Evolutionary conservation across 148 eudicot genomes (phyloP), one percentile per base, ranked within the genome.

Genomic region (Rhododendron williamsianum): DNA sequence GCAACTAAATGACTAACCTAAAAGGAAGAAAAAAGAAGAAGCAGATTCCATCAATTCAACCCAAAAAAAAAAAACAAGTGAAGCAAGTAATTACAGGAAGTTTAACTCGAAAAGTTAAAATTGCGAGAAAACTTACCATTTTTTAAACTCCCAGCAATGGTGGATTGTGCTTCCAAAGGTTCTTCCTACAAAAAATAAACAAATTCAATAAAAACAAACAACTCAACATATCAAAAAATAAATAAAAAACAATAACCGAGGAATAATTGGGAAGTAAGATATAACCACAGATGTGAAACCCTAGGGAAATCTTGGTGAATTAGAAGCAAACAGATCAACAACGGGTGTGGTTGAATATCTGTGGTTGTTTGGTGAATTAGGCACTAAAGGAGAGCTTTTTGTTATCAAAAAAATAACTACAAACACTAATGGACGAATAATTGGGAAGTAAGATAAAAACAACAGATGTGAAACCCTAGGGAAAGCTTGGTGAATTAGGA

Each of bases 91-190:
- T 19, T 13, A 13, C 7, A 3, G 16, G 25, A 45, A n/a, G 9
- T 45, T 27, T 11, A 27, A 46, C 69, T 18, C 33, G 27, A 72
- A 21, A 33, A 36, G 46, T 21, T 25, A 36, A 13, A 73, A 49
- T 74, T 36, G 85, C 8, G 16, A 73, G 7, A 21, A 27, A 52
- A 60, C 81, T 51, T 35, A 76, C 86, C 86, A 84, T 84, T 0
- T 84, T 13, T 52, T 7, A 2, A 84, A 27, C 80, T 65, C 30
- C 60, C 51, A 71, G 43, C 25, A 71, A 4, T 10, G 85, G 27
- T 36, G 52, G 30, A 60, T 71, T 41, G 63, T 9, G 46, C 58
- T 18, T 76, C 86, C 33, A 2, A 30, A 46, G 18, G 11, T 8
- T 84, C 7, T 52, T 76, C 71, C 67, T 43, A 49, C 4, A 49